Evolutionary conservation across 371 early-diverging fungal species (phyloP), one percentile per base, ranked within the genome.

Genomic region (Sanchytrium tribonematis): DNA sequence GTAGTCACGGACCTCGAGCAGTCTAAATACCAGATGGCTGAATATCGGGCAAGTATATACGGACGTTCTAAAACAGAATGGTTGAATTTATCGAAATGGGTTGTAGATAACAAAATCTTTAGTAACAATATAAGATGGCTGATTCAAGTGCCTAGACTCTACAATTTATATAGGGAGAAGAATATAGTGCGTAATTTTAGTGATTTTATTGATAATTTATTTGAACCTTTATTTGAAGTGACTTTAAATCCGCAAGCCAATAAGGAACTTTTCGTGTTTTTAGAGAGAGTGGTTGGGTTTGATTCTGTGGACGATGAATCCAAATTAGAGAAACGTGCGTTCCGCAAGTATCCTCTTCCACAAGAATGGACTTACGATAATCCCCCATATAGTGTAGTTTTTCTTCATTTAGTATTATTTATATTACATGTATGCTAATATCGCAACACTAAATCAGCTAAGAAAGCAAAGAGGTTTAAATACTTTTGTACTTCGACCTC

Each of bases 221-320:
- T 90, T 76, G 83, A 87, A 71, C 95, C 95, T 17, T 75, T 97
- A 66, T 97, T 91, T 71, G 91, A 93, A 73, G 96, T 92, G 0
- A 91, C 97, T 1, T 73, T 81, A 68, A 84, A 93, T 71, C 93
- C 94, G 0, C 66, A 74, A 5, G 76, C 79, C 0, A 89, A 96
- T 74, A 93, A 93, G 22, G 86, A 93, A 72, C 80, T 97, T 29
- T 89, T 93, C 72, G 79, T 91, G 22, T 94, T 98, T 72, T 75
- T 98, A 71, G 89, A 93, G 77, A 83, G 95, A 31, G 94, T 98
- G 0, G 82, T 92, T 68, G 97, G 96, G 0, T 92, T 98, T 74
- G 98, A 98, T 74, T 84, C 86, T 66, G 98, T 98, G 0, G 98
- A 98, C 77, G 98, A 98, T 75, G 98, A 98, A 76, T 87, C 88